These are phyloP conservation scores for Pleurotus citrinopileatus DNA, from an alignment of 768 basidiomycete genomes.

Conservation along the genomic window DNA sequence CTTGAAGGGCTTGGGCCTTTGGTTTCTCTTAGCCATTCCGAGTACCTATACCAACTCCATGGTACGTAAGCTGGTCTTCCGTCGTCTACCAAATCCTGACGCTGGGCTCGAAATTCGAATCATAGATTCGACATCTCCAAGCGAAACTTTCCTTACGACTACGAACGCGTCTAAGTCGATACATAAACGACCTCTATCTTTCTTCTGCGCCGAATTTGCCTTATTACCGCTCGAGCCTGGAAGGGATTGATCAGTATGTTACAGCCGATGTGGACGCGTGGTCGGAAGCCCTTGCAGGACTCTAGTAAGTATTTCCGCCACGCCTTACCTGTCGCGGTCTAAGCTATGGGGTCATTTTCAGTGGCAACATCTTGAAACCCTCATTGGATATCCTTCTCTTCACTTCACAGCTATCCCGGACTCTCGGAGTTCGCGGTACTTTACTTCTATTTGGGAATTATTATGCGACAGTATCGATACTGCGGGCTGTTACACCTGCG, in stretches of 20 bases:
- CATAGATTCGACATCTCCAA: slow-evolving; percentile 85
- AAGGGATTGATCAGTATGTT: slow-evolving; percentile 88
- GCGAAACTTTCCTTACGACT: slow-evolving; percentile 79
- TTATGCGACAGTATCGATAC: slow-evolving; percentile 78
- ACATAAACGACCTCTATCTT: slow-evolving; percentile 90
- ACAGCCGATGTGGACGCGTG: slow-evolving; percentile 91
- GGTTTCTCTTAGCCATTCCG: slow-evolving; percentile 90
- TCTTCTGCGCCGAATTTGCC: slow-evolving; percentile 67
- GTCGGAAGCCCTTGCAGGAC: slow-evolving; percentile 77
- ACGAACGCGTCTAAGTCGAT: slow-evolving; percentile 84
- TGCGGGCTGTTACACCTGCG: slow-evolving; percentile 85
- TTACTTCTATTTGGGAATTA: slow-evolving; percentile 80
- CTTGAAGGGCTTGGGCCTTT: slow-evolving; percentile 73
- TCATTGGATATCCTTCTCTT: slow-evolving; percentile 88
- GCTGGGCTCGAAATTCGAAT: not conserved
- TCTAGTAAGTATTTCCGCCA: slow-evolving; percentile 68
- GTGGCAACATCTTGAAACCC: slow-evolving; percentile 93
- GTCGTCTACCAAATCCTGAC: not conserved
- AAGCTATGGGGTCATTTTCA: slow-evolving; percentile 25
- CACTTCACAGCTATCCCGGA: slow-evolving; percentile 85
- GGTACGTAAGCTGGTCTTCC: slow-evolving; percentile 51
- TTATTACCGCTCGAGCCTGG: slow-evolving; percentile 63
- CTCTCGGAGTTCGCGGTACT: slow-evolving; percentile 84
- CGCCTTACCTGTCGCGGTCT: not conserved
- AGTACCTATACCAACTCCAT: slow-evolving; percentile 96